Base-by-base conservation (phyloP, 148 eudicot species). In the Silene latifolia region DNA sequence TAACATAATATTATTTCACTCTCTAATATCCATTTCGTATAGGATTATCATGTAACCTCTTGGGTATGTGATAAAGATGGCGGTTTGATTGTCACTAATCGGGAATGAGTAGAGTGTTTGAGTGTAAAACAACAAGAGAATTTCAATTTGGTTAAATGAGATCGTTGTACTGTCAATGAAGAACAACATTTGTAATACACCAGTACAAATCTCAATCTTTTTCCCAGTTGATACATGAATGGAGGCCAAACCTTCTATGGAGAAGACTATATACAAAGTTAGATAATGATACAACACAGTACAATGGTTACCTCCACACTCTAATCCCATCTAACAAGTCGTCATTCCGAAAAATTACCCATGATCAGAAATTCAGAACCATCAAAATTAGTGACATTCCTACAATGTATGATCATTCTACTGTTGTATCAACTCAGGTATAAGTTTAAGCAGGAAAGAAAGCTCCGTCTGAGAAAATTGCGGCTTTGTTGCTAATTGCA, bases 391-490 rank as follows among this genome's bases (percentile, higher is more conserved):
- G 4, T 25, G 17, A 17, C 27, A 57, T 17, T 59, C 66, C 60
- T 17, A 29, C 14, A 8, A 4, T n/a, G 42, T 15, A 2, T 6
- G 5, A 65, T 63, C 63, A 19, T 39, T 32, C 24, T 81, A 86
- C 25, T 81, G 76, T 76, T 82, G 86, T 74, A 86, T 80, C 75
- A 85, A 72, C 78, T 82, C 81, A 0, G 85, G 89, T 63, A 86
- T 85, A 11, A 88, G 86, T 77, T 86, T 86, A 19, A 84, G 85
- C 71, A 88, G 72, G 69, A 86, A 88, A 0, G 86, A 80, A 54
- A 88, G 60, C 71, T 88, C 88, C 17, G 78, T 86, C 59, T 81
- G 63, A 17, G 86, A 83, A 72, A 88, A 83, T 32, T 71, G 82
- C 29, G 85, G 89, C 58, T 77, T 80, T 13, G 79, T 10, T 67